Base-by-base conservation (phyloP, 1,284 basidiomycete species). In the Cystobasidiaceae sp. region DNA sequence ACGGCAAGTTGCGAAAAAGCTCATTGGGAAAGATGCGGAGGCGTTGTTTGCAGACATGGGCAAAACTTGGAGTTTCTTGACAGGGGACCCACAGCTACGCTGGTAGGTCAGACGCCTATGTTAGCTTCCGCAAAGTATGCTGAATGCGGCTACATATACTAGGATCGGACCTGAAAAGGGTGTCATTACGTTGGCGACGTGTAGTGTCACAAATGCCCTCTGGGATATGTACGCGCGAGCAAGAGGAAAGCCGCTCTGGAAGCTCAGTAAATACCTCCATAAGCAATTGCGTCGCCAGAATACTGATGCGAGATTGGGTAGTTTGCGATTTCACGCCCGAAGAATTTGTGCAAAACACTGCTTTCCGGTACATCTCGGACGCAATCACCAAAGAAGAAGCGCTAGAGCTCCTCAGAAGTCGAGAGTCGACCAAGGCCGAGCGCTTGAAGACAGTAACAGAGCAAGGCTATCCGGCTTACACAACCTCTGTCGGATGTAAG, bases 401-500 rank as follows among this genome's bases (percentile, higher is more conserved):
- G 1, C 79, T 96, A 43, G 83, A 81, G 32, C 83, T 96, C 79
- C 83, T 97, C 69, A 88, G 85, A 76, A 83, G 82, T 57, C 88
- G 86, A 70, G 87, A 86, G 74, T 81, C 83, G 0, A 83, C 84
- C 23, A 96, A 94, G 80, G 82, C 82, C 45, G 86, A 86, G 68
- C 82, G 92, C 39, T 89, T 93, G 75, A 82, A 79, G 13, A 84
- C 81, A 58, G 90, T 92, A 25, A 59, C 46, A 21, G 62, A 74
- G 61, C 68, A 70, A 62, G 90, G 90, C 28, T 96, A 96, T 78
- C 93, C 92, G 21, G 90, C 92, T 28, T 97, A 97, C 77, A 90
- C 96, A 32, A 97, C 93, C 13, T 90, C 88, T 13, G 92, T 89
- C 27, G 93, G 93, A 55, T 94, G 91, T 91, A 83, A 93, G 23